phyloP scores from a whole-genome alignment of 306 rosid genomes.

The Citrullus colocynthis region DNA sequence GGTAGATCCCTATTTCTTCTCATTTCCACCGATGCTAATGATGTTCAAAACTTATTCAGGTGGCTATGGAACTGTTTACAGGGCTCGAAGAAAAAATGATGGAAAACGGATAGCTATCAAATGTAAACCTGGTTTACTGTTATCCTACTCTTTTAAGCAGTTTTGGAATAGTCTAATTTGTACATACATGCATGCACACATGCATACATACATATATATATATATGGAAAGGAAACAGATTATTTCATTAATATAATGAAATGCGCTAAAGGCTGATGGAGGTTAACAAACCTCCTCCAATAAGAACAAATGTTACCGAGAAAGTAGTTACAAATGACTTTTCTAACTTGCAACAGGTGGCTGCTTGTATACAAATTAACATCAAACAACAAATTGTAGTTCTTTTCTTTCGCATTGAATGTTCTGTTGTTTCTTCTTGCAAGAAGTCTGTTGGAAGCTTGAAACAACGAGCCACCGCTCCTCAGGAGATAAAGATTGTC shows the following conservation, averaged over 20 bases:
- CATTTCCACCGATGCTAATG: neutral
- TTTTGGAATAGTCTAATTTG: neutral
- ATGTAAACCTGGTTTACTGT: conserved; percentile 9
- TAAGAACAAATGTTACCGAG: neutral
- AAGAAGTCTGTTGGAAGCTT: neutral
- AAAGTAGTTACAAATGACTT: neutral
- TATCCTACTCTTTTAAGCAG: neutral
- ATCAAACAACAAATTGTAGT: neutral
- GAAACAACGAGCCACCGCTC: too few relatives aligned
- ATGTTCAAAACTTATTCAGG: conserved; percentile 13
- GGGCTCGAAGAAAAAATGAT: conserved; percentile 21
- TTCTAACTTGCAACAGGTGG: neutral
- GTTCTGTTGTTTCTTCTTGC: neutral
- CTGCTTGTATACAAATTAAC: neutral
- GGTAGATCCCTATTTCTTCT: neutral
- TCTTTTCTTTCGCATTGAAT: neutral
- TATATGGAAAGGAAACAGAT: neutral
- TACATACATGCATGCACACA: too few relatives aligned
- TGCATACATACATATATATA: neutral
- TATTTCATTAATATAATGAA: neutral
- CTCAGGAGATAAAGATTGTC: too few relatives aligned
- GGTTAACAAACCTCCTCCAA: neutral
- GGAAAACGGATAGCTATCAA: conserved; percentile 22
- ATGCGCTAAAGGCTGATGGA: neutral
- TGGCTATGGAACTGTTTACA: conserved; percentile 31